These are phyloP conservation scores for Fraxinus quadrangulata DNA, from an alignment of 257 asterid genomes.

Conservation along the genomic window DNA sequence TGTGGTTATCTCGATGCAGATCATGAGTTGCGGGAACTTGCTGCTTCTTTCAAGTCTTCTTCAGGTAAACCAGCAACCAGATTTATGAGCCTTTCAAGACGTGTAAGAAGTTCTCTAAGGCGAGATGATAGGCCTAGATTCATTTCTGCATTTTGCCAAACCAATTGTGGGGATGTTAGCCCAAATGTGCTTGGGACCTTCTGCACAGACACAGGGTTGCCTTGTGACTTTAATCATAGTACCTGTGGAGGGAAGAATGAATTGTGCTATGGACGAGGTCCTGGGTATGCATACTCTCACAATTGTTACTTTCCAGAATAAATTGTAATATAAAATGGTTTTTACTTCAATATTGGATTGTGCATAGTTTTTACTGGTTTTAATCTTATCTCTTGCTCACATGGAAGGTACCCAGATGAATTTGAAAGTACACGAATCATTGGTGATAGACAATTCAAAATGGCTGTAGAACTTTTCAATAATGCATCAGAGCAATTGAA, in stretches of 20 bases:
- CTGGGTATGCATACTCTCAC: constrained; percentile 62
- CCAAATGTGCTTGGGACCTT: constrained; percentile 99
- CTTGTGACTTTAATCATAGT: constrained; percentile 97
- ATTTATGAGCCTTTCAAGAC: constrained; percentile 68
- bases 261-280: constrained; percentile 95
- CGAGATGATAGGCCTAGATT: constrained; percentile 71
- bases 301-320: constrained; percentile 9
- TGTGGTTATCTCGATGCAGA: constrained; percentile 55
- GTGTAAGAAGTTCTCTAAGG: constrained; percentile 88
- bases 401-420: constrained; percentile 82
- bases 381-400: constrained; percentile 34
- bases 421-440: constrained; percentile 93
- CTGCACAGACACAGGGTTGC: constrained; percentile 89
- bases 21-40: constrained; percentile 80
- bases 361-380: constrained; percentile 7
- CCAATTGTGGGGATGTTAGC: constrained; percentile 98
- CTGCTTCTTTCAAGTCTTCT: constrained; percentile 75
- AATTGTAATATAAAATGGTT: constrained; percentile 7
- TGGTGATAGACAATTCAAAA: constrained; percentile 88
- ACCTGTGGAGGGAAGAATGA: constrained; percentile 98
- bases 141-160: constrained; percentile 95
- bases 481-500: constrained; percentile 68
- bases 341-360: constrained; percentile 3
- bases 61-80: constrained; percentile 70
- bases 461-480: constrained; percentile 77